phyloP scores from a whole-genome alignment of 164 flowering plant species.

The Annona squamosa region DNA sequence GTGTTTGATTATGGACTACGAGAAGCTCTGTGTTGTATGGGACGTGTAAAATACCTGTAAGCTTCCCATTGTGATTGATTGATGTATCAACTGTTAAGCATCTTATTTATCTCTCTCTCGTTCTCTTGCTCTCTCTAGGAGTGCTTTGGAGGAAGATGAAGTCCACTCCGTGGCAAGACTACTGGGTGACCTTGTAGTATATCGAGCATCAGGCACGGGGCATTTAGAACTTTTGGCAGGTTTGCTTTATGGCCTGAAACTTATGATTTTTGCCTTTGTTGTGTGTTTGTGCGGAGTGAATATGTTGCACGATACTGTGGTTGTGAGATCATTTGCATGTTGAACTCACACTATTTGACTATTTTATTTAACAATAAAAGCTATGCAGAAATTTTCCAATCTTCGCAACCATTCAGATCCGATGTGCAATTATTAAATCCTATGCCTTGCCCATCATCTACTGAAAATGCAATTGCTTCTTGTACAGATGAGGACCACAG shows the following conservation, averaged over 20 bases:
- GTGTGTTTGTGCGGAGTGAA: not conserved
- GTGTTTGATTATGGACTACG: constrained; percentile 88
- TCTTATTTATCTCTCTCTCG: not conserved
- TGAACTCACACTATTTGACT: not conserved
- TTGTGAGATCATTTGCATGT: not conserved
- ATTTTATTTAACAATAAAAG: not conserved
- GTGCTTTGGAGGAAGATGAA: constrained; percentile 69
- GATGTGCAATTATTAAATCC: too few species aligned
- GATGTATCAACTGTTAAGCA: not conserved
- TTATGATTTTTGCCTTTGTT: not conserved
- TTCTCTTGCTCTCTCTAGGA: constrained; percentile 30
- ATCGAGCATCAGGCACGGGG: constrained; percentile 89
- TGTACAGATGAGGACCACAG: too few species aligned
- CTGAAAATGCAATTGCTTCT: too few species aligned
- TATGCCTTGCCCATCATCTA: too few species aligned
- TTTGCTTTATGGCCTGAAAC: constrained; percentile 9
- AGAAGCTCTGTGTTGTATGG: constrained; percentile 79
- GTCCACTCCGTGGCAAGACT: constrained; percentile 69
- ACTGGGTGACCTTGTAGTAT: constrained; percentile 86
- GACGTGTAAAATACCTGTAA: constrained; percentile 75
- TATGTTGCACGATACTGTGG: not conserved
- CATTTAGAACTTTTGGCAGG: constrained; percentile 89
- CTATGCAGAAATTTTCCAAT: too few species aligned
- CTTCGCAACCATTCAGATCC: too few species aligned
- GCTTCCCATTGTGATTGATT: constrained; percentile 9